A percentile compares a stretch with the other conserved stretches of the same genome.
These are phyloP conservation scores for Gillenia trifoliata DNA, from an alignment of 306 rosid genomes.

Conservation along the genomic window DNA sequence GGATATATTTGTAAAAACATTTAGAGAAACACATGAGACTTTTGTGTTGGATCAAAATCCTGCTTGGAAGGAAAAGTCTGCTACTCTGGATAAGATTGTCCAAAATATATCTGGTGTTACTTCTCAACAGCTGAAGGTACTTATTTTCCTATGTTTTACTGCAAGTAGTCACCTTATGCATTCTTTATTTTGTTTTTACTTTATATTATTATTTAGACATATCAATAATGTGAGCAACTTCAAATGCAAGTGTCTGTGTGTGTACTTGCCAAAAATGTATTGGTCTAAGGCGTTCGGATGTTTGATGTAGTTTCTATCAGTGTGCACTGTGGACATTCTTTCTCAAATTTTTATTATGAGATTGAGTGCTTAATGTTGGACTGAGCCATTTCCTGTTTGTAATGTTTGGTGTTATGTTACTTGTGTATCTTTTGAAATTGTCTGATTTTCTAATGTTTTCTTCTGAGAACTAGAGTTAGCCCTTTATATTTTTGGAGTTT, in stretches of 20 bases:
- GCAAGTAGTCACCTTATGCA: background rate
- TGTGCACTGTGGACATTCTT: background rate
- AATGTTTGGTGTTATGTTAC: background rate
- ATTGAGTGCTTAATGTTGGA: background rate
- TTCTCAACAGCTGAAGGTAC: slow-evolving; percentile 75
- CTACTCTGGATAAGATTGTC: slow-evolving; percentile 40
- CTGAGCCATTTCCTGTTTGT: background rate
- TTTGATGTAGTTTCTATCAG: background rate
- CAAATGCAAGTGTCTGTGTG: too few species aligned
- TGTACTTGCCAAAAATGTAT: too few species aligned
- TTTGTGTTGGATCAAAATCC: slow-evolving; percentile 16
- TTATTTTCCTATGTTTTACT: slow-evolving; percentile 8
- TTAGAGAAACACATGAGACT: slow-evolving; percentile 24
- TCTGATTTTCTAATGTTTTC: background rate
- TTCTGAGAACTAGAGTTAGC: background rate
- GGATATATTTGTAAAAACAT: slow-evolving; percentile 30
- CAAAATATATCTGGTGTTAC: slow-evolving; percentile 61
- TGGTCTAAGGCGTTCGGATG: background rate
- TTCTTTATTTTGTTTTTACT: background rate
- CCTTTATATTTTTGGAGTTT: background rate
- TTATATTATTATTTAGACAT: too few species aligned
- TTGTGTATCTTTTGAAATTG: background rate
- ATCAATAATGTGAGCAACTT: too few species aligned
- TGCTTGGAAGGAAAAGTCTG: slow-evolving; percentile 26
- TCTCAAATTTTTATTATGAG: background rate